Evolutionary conservation across 1,284 basidiomycete genomes (phyloP).

Genomic region (Heterobasidion occidentale): DNA sequence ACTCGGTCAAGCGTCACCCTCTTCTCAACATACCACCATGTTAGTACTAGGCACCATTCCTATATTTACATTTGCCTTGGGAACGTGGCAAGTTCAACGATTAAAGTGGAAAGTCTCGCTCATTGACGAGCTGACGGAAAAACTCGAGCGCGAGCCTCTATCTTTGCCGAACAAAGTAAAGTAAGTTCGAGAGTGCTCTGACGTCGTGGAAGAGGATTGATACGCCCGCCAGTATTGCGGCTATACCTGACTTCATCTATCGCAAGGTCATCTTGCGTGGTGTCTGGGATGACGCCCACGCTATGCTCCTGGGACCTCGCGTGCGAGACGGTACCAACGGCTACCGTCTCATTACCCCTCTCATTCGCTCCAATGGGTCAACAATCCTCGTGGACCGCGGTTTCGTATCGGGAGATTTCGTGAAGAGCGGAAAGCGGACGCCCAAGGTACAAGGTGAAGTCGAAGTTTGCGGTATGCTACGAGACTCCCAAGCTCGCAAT

Average conservation of each 20-base stretch:
- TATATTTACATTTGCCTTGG: conserved; percentile 85
- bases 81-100: conserved; percentile 89
- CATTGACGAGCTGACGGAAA: conserved; percentile 92
- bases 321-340: conserved; percentile 85
- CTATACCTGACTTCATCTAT: conserved; percentile 81
- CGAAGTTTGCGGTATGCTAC: conserved; percentile 69
- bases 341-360: conserved; percentile 81
- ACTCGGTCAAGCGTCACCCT: conserved; percentile 48
- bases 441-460: conserved; percentile 44
- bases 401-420: conserved; percentile 70
- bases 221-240: conserved; percentile 37
- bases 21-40: conserved; percentile 68
- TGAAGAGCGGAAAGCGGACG: conserved; percentile 26
- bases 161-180: conserved; percentile 81
- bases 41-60: conserved; percentile 83
- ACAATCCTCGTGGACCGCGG: conserved; percentile 90
- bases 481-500: conserved; percentile 63
- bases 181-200: conserved; percentile 38
- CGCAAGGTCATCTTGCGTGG: conserved; percentile 80
- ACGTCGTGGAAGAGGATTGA: conserved; percentile 1
- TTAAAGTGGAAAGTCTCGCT: conserved; percentile 93
- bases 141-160: conserved; percentile 78
- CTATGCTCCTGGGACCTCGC: conserved; percentile 82
- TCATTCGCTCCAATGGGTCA: conserved; percentile 68
- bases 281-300: conserved; percentile 66